Evolutionary conservation across 352 stramenopile genomes (phyloP).

Genomic region (Globisporangium lucens): DNA sequence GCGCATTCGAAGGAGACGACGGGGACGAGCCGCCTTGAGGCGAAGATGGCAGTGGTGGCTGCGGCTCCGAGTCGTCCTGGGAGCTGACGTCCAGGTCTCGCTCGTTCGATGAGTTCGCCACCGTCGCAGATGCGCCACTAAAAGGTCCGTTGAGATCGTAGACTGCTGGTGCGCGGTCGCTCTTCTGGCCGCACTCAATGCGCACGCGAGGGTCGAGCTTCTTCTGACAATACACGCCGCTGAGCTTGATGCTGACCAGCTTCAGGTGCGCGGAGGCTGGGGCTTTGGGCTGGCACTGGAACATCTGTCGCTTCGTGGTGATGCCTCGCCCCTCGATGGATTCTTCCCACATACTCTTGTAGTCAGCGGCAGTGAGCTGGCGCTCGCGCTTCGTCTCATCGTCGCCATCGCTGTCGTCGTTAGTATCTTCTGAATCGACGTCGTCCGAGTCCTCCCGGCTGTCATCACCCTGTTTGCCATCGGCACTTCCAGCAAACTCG

Average conservation of each 20-base stretch:
- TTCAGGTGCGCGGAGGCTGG: conserved; percentile 34
- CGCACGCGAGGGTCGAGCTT: conserved; percentile 51
- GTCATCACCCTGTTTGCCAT: conserved; percentile 15
- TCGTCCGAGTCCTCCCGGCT: conserved; percentile 2
- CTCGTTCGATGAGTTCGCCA: neutral
- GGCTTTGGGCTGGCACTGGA: conserved; percentile 26
- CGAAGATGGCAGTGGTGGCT: neutral
- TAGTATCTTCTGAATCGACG: conserved; percentile 9
- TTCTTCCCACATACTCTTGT: conserved; percentile 45
- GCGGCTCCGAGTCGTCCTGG: conserved; percentile 5
- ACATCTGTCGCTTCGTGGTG: conserved; percentile 13
- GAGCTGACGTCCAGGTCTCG: conserved; percentile 4
- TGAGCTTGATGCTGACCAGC: conserved; percentile 37
- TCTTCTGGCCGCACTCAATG: conserved; percentile 38
- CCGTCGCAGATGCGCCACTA: conserved; percentile 1
- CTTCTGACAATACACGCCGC: conserved; percentile 44
- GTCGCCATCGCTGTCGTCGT: conserved; percentile 13
- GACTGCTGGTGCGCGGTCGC: conserved; percentile 1
- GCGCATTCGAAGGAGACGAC: neutral
- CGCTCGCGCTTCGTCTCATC: conserved; percentile 28
- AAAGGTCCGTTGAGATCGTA: conserved; percentile 29
- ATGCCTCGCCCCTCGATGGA: conserved; percentile 34
- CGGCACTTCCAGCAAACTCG: neutral
- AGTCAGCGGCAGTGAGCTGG: conserved; percentile 34
- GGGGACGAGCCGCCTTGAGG: too few relatives aligned